Percentiles rank a stretch among this genome's conserved stretches.
These are phyloP conservation scores for Apiospora malaysiana DNA, from an alignment of 2,329 filamentous ascomycete species.

Conservation along the genomic window DNA sequence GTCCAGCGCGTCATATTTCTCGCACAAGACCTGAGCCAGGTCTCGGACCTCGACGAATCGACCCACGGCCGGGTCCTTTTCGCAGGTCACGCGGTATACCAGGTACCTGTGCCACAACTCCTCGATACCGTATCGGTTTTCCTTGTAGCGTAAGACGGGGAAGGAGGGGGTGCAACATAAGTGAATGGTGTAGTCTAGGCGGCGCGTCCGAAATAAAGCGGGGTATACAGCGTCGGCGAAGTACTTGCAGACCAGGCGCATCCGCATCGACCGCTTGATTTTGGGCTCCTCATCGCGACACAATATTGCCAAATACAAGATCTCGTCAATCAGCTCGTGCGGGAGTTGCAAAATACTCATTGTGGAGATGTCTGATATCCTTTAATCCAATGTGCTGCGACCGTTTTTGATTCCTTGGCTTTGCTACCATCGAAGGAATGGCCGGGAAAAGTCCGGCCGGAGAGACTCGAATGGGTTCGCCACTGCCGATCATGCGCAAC, in stretches of 20 bases:
- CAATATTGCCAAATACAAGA: neutral
- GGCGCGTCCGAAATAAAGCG: neutral
- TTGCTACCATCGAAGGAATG: too few relatives aligned
- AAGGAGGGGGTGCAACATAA: neutral
- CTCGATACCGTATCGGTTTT: neutral
- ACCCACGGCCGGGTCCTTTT: neutral
- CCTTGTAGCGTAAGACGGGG: neutral
- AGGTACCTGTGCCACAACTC: neutral
- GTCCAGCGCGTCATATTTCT: neutral
- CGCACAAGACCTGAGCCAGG: neutral
- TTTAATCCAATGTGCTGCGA: too few relatives aligned
- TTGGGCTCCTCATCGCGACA: neutral
- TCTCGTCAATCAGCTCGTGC: neutral
- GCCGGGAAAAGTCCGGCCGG: too few relatives aligned
- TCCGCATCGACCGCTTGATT: neutral
- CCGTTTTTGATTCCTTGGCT: too few relatives aligned
- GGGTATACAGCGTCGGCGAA: constrained; percentile 8
- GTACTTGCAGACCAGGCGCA: neutral
- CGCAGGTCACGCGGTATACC: neutral
- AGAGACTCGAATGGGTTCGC: too few relatives aligned
- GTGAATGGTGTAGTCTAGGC: neutral
- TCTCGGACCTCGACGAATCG: constrained; percentile 3
- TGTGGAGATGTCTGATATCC: too few relatives aligned
- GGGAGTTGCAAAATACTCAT: neutral
- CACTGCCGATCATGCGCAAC: too few relatives aligned